Base-by-base conservation (phyloP, 2,329 filamentous ascomycete genomes). In the Chrysoporthe deuterocubensis region DNA sequence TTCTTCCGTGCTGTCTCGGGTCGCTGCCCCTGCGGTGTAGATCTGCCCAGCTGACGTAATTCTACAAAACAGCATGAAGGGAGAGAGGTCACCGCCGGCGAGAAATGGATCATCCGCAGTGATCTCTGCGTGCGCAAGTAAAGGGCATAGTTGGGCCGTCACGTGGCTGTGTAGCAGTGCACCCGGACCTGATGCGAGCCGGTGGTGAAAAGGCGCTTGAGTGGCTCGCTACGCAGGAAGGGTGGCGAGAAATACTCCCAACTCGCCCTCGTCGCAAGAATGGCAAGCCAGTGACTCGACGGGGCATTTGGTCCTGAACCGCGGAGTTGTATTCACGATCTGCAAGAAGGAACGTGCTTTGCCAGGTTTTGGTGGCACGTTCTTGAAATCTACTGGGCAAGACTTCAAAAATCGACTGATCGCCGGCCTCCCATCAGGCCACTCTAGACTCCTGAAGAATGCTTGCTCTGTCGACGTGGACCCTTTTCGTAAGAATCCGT, bases 101-200 rank as follows among this genome's bases (percentile, higher is more conserved):
- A 92, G 80, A 93, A 93, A 76, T 93, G 90, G 90, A 87, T 93
- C 61, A 85, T 93, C 72, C 81, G 90, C 68, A 92, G 87, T 73
- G 90, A 92, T 80, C 77, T 93, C 57, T 88, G 85, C 72, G 85
- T 89, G 8, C 81, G 75, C 14, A 60, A 14, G n/a, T 60, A 16
- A 42, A 26, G 48, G 46, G 9, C 21, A 52, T 52, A 26, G 26
- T 26, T 26, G 26, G 26, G 26, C 26, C 26, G 26, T 26, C 26
- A 26, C 26, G 26, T 26, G 26, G 26, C 26, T 26, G 26, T 26
- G 26, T 26, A 26, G 26, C 26, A 26, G 26, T 26, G 26, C 26
- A 26, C 26, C 26, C 26, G 26, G 26, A 26, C 26, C 26, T 26
- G 26, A 26, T 26, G 26, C 26, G 26, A 26, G 26, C 26, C 26